phyloP scores from a whole-genome alignment of 225 moss, liverwort and hornwort genomes.

The Pseudisothecium myosuroides region DNA sequence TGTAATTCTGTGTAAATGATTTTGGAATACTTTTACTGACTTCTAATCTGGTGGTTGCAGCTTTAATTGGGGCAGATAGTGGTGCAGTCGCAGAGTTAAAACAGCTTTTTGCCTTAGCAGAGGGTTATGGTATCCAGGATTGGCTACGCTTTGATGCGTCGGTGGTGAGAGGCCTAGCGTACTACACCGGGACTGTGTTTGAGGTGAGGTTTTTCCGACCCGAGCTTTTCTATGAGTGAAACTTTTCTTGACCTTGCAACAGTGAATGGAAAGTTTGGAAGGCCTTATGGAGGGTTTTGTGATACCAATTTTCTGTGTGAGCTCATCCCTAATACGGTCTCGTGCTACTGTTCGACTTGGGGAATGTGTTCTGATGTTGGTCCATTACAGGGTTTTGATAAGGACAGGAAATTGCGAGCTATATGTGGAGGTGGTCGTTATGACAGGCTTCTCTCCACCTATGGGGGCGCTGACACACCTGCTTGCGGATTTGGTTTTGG shows the following conservation, averaged over 20 bases:
- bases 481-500: constrained; percentile 99
- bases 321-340: not conserved
- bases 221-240: not conserved
- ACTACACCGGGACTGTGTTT: constrained; percentile 96
- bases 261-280: not conserved
- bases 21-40: not conserved
- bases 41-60: constrained; percentile 25
- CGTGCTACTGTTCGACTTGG: not conserved
- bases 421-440: constrained; percentile 99
- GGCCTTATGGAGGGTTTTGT: not conserved
- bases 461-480: constrained; percentile 81
- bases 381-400: constrained; percentile 74
- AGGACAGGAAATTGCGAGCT: constrained; percentile 73
- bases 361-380: not conserved
- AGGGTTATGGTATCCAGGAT: constrained; percentile 62
- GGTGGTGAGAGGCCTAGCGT: constrained; percentile 91
- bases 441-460: constrained; percentile 90
- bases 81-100: constrained; percentile 79
- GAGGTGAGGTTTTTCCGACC: constrained; percentile 40
- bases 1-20: not conserved
- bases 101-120: constrained; percentile 73
- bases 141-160: constrained; percentile 97
- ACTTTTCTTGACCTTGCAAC: not conserved
- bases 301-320: not conserved
- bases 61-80: constrained; percentile 71